Evolutionary conservation across 345 rosid species (phyloP).

Genomic region (Moringa oleifera): DNA sequence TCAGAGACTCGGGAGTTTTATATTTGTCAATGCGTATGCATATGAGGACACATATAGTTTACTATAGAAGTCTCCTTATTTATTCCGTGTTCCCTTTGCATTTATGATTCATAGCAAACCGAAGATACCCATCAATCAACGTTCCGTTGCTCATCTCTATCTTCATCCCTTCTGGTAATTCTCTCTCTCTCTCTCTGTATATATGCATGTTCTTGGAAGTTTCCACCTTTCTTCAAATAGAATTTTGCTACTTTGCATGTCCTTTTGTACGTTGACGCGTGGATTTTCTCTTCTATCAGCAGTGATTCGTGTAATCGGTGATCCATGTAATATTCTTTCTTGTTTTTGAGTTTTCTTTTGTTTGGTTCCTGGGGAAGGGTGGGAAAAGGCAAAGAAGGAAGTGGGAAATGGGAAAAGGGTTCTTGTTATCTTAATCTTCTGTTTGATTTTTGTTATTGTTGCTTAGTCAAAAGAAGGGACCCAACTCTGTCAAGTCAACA

Average conservation of each 20-base stretch:
- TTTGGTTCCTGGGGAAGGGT: not conserved
- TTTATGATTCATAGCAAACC: too few species aligned
- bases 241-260: not conserved
- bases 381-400: not conserved
- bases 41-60: too few species aligned
- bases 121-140: not conserved
- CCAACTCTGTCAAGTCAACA: not conserved
- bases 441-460: not conserved
- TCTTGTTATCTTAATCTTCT: not conserved
- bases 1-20: not conserved
- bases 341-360: not conserved
- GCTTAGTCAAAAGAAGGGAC: not conserved
- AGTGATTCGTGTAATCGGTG: not conserved
- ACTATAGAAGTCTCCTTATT: too few species aligned
- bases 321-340: not conserved
- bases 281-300: not conserved
- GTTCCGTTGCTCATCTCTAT: not conserved
- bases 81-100: too few species aligned
- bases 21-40: not conserved
- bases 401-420: not conserved
- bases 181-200: not conserved
- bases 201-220: not conserved
- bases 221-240: too few species aligned
- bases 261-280: not conserved
- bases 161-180: not conserved